Percentiles rank a stretch among this genome's conserved stretches.
phyloP scores from a whole-genome alignment of 306 rosid genomes.

The Prosopis cineraria region DNA sequence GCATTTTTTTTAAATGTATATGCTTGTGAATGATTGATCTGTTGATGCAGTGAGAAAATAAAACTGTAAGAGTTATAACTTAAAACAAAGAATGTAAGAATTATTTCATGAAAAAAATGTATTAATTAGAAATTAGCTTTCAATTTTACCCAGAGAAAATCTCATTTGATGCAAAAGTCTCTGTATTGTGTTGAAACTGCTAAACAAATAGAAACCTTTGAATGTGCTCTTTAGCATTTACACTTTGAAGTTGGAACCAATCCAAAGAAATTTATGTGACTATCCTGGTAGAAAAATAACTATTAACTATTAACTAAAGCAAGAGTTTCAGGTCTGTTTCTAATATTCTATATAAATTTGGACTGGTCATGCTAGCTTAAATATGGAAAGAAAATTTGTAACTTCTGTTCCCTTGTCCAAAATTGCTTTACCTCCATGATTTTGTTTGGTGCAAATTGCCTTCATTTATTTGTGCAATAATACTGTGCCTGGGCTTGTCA shows the following conservation, averaged over 20 bases:
- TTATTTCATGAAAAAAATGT: background rate
- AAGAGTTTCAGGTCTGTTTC: slow-evolving; percentile 1
- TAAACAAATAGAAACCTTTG: background rate
- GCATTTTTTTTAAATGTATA: background rate
- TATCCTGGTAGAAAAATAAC: slow-evolving; percentile 13
- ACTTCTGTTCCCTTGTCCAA: background rate
- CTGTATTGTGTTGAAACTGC: background rate
- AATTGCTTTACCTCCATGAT: background rate
- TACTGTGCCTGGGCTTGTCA: slow-evolving; percentile 5
- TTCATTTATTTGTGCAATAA: slow-evolving; percentile 3
- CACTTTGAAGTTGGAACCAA: background rate
- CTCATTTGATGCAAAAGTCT: background rate
- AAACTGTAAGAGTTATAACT: background rate
- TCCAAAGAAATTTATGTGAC: background rate
- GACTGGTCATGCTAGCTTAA: background rate
- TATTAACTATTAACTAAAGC: background rate
- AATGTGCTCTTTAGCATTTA: slow-evolving; percentile 19
- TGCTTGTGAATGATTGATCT: background rate
- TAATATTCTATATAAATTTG: background rate
- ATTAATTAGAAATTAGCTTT: background rate
- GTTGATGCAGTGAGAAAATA: background rate
- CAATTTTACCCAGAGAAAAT: background rate
- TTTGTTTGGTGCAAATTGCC: background rate
- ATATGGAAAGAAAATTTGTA: background rate
- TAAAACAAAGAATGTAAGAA: background rate